phyloP scores from a whole-genome alignment of 73 alveolate species.

The Symbiodinium natans region DNA sequence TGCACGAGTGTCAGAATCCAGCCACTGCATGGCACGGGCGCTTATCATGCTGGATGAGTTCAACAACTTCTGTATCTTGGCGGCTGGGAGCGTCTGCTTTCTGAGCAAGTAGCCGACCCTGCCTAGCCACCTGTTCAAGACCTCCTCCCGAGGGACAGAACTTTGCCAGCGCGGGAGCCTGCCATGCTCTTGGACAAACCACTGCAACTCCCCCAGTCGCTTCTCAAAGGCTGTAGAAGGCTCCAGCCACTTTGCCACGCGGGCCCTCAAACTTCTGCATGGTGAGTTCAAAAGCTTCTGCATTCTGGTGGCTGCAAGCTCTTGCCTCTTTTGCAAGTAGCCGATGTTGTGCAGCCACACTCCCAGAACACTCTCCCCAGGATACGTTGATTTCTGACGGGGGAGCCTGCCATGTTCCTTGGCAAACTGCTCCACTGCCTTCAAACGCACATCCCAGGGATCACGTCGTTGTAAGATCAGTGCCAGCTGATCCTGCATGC shows the following conservation, averaged over 20 bases:
- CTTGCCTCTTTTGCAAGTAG: fast-evolving
- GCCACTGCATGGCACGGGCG: not conserved
- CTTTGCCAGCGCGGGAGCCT: no score
- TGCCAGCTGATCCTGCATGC: not conserved
- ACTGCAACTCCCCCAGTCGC: not conserved
- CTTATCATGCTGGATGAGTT: not conserved
- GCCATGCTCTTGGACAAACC: not conserved
- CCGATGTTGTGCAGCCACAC: not conserved
- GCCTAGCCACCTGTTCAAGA: no score
- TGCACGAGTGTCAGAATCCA: not conserved
- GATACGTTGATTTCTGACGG: no score
- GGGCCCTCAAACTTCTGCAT: not conserved
- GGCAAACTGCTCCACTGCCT: not conserved
- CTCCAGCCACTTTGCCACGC: not conserved
- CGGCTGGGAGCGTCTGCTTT: not conserved
- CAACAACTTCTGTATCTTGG: not conserved
- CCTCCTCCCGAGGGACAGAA: no score
- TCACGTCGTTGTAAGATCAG: not conserved
- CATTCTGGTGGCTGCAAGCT: not conserved
- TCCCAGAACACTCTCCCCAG: not conserved
- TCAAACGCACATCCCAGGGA: conserved; percentile 3
- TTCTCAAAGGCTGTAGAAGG: not conserved
- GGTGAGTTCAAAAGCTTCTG: not conserved
- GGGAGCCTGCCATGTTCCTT: conserved; percentile 17
- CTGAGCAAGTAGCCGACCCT: not conserved